A percentile compares a stretch with the other conserved stretches of the same genome.
phyloP scores from a whole-genome alignment of 768 basidiomycete species.

The Amanita rubescens region DNA sequence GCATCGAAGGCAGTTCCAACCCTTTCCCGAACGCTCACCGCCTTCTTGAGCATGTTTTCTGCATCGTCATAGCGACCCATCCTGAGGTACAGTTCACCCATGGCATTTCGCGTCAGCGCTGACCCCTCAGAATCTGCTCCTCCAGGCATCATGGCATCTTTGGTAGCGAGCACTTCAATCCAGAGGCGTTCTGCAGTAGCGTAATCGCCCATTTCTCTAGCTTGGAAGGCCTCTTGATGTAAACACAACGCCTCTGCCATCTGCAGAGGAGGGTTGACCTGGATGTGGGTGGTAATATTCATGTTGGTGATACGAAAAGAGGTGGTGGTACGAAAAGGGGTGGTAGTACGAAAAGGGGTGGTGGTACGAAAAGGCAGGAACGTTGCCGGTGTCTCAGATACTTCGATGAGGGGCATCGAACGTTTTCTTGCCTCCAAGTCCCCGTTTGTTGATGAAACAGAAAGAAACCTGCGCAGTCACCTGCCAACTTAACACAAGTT shows the following conservation, averaged over 20 bases:
- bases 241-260: neutral
- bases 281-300: no score
- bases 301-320: no score
- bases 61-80: neutral
- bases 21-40: neutral
- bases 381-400: no score
- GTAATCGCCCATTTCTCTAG: neutral
- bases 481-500: no score
- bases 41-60: neutral
- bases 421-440: no score
- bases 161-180: neutral
- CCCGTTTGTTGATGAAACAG: no score
- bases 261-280: neutral
- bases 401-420: no score
- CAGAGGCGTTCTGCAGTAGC: neutral
- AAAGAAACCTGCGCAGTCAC: no score
- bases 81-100: neutral
- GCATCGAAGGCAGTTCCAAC: neutral
- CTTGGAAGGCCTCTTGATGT: neutral
- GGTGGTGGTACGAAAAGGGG: no score
- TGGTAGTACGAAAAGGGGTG: no score
- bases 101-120: neutral
- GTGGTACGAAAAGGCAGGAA: no score
- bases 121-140: neutral
- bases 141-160: neutral